Conservation (phyloP, 768 basidiomycete species). For the Boletellus ananas region DNA sequence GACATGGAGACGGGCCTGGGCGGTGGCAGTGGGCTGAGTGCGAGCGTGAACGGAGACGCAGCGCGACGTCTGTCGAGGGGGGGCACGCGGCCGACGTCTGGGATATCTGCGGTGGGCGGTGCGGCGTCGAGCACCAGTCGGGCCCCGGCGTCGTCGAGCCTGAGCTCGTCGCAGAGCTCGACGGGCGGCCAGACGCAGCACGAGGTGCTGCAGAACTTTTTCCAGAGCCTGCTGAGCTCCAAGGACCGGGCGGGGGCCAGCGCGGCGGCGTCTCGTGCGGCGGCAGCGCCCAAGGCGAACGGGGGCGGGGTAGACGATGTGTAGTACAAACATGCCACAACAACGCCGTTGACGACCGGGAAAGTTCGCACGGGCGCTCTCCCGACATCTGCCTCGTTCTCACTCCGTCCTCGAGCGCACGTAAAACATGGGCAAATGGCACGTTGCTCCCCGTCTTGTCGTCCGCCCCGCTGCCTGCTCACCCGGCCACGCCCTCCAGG, state of each 20-base stretch:
- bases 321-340: slow-evolving; percentile 17
- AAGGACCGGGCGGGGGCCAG: slow-evolving; percentile 51
- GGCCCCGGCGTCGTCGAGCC: slow-evolving; percentile 39
- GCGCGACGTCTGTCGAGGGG: slow-evolving; percentile 32
- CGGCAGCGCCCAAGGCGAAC: slow-evolving; percentile 31
- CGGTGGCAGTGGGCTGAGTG: slow-evolving; percentile 29
- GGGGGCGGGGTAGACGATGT: slow-evolving; percentile 16
- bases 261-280: slow-evolving; percentile 26
- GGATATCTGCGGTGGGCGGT: slow-evolving; percentile 38
- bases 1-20: slow-evolving; percentile 76
- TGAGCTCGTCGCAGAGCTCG: slow-evolving; percentile 39
- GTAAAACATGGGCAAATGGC: slow-evolving; percentile 70
- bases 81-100: slow-evolving; percentile 29
- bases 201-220: slow-evolving; percentile 84
- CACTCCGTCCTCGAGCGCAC: slow-evolving; percentile 1
- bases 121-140: slow-evolving; percentile 32
- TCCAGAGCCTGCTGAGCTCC: slow-evolving; percentile 73
- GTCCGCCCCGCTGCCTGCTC: neutral
- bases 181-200: slow-evolving; percentile 66
- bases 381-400: slow-evolving; percentile 27
- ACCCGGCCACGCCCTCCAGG: slow-evolving; percentile 38
- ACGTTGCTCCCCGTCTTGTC: slow-evolving; percentile 17
- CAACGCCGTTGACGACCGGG: slow-evolving; percentile 14
- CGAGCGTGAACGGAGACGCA: slow-evolving; percentile 35
- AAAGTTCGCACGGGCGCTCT: slow-evolving; percentile 21